Evolutionary conservation across 176 grass and related monocot genomes (phyloP), one percentile per base, ranked within the genome.

Genomic region (Phragmites australis): DNA sequence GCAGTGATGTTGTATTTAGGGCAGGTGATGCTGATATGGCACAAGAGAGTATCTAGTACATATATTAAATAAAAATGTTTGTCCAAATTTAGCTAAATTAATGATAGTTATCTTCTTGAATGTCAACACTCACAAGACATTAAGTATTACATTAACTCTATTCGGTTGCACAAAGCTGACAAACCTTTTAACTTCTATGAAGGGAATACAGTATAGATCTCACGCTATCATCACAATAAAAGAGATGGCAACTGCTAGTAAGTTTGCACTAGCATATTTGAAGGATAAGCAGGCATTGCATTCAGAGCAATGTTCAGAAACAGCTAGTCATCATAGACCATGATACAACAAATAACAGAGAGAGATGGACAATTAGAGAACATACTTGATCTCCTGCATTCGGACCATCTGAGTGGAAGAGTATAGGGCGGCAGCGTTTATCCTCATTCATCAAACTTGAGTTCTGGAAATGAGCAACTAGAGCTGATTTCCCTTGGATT

Each of bases 391-490:
- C 94, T 77, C 94, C 94, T 58, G 89, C 94, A 65, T 97, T 94
- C 9, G 94, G 94, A 78, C 94, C 94, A 61, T 97, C 89, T 53
- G 94, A 92, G 66, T 92, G 94, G 81, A 97, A 97, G 74, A 97
- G 89, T 68, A 97, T 97, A 81, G 94, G 94, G 64, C 94, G 92
- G 83, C 94, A 97, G 3, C 94, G 94, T 82, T 97, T 94, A 84
- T 97, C 94, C 81, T 97, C 94, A 66, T 97, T 97, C 94, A 97
- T 97, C 79, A 97, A 86, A 78, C 89, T 94, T 15, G 94, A 97
- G 73, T 97, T 94, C 62, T 97, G 94, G 73, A 97, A 97, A 83
- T 97, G 94, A 82, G 87, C 72, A 75, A 97, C 66, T 66, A 97
- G 85, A 76, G 92, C 92, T 63, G 85, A 63, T 76, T 92, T 94